A percentile compares a stretch with the other conserved stretches of the same genome.
These are phyloP conservation scores for Lactuca sativa DNA, from an alignment of 129 eudicot genomes.

Conservation along the genomic window DNA sequence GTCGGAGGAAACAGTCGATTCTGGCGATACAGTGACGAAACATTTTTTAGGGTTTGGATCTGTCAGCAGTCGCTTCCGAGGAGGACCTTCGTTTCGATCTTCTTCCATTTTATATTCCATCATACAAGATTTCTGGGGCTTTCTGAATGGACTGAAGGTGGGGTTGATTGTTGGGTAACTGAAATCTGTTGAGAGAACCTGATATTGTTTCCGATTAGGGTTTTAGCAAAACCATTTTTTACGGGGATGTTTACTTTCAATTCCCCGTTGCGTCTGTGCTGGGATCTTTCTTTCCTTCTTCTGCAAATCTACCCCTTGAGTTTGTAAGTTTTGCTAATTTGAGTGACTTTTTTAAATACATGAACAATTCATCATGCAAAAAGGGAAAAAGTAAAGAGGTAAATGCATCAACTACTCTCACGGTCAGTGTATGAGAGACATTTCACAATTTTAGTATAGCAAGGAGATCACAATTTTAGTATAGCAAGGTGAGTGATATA, in stretches of 20 bases:
- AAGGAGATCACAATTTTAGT: too few species aligned
- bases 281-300: slow-evolving; percentile 18
- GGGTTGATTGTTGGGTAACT: background rate
- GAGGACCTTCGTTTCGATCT: slow-evolving; percentile 18
- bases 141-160: background rate
- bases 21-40: slow-evolving; percentile 34
- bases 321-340: background rate
- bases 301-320: slow-evolving; percentile 14
- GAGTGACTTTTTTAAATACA: background rate
- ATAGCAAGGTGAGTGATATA: too few species aligned
- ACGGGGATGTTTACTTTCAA: background rate
- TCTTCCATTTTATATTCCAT: slow-evolving; percentile 19
- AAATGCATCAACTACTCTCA: too few species aligned
- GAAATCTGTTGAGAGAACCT: background rate
- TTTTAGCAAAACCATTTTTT: slow-evolving; percentile 22
- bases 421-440: too few species aligned
- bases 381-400: too few species aligned
- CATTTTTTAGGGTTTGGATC: slow-evolving; percentile 34
- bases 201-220: slow-evolving; percentile 14
- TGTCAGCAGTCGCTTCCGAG: slow-evolving; percentile 45
- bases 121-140: background rate
- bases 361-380: background rate
- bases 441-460: too few species aligned
- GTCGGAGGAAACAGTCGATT: slow-evolving; percentile 41
- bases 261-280: slow-evolving; percentile 1